Evolutionary conservation across 441 rosid genomes (phyloP), one percentile per base, ranked within the genome.

Genomic region (Arabidopsis lyrata): DNA sequence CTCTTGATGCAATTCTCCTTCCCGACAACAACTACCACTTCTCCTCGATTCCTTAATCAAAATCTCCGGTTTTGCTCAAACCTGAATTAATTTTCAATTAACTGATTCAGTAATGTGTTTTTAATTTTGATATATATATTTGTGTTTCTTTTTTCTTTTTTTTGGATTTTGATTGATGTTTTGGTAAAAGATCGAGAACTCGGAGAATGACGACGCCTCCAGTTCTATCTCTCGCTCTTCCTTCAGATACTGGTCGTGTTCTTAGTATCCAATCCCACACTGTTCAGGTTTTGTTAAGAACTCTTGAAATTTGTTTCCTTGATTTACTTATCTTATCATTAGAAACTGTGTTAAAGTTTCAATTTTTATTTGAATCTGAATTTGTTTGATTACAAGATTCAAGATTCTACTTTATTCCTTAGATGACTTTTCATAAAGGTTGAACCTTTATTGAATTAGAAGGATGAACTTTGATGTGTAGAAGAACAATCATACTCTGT

Each of bases 191-290:
- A 65, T 77, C 79, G 69, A 73, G 77, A 34, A 82, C 63, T 27
- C 65, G 68, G 57, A 72, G 49, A 67, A 88, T 88, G 91, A 74
- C 85, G 85, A 79, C 83, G 47, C 97, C 96, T 68, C 98, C 97
- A 39, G 81, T 94, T 66, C 88, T 94, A 55, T 91, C 98, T 0
- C 80, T 94, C 50, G 98, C 90, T 80, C 78, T 94, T 80, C 98
- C 97, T 29, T 85, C 98, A 22, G 92, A 85, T 62, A 94, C 96
- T 59, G 97, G 98, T 75, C 97, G 98, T 63, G 97, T 94, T 67
- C 91, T 94, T 80, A 94, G 98, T 78, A 94, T 94, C 75, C 98
- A 94, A 31, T 94, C 98, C 3, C 98, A 91, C 68, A 91, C 97
- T 0, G 97, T 94, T 55, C 97, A 94, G 97, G 98, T 89, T 50